Evolutionary conservation across 108 stramenopile genomes (phyloP), one percentile per base, ranked within the genome.

Genomic region (Cyclotella baltica): DNA sequence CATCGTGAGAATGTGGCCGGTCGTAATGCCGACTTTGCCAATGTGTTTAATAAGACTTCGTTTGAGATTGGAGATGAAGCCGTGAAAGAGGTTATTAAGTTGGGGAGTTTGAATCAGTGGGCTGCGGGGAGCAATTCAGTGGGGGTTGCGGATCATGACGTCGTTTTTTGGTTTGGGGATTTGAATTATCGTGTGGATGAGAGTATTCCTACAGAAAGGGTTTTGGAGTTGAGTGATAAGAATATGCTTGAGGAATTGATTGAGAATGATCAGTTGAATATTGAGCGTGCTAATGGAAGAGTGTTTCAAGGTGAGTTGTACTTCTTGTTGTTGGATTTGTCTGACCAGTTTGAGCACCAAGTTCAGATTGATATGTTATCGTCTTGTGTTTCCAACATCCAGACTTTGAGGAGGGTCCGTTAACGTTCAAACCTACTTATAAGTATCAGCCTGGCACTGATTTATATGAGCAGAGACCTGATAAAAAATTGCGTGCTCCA

Each of bases 391-490:
- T n/a, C n/a, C n/a, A n/a, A n/a, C n/a, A n/a, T n/a, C n/a, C n/a
- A 61, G 98, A 96, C 31, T 99, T 98, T 73, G 83, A 93, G 33
- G 99, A 99, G 83, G 96, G 97, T 33, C 47, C 69, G 4, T 50
- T 99, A 34, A 79, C 74, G 11, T 99, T 99, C 73, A 71, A 70
- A 25, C 98, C 98, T 1, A 99, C 99, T 19, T 99, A 99, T 88
- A 99, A 99, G 86, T 98, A 97, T 83, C 96, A 98, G 73, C 97
- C 98, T 1, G 98, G 98, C 18, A 98, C 98, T 20, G 90, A 96
- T 70, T 47, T 74, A 18, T 99, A 96, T 67, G 99, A 99, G 57
- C 86, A 93, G 37, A 87, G 99, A 5, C 97, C 98, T 0, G 98
- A 99, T 34, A 99, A 99, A 83, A 99, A 99, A 63, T 62, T 97